Evolutionary conservation across 768 basidiomycete species (phyloP), one percentile per base, ranked within the genome.

Genomic region (Phaeotremella fagi): DNA sequence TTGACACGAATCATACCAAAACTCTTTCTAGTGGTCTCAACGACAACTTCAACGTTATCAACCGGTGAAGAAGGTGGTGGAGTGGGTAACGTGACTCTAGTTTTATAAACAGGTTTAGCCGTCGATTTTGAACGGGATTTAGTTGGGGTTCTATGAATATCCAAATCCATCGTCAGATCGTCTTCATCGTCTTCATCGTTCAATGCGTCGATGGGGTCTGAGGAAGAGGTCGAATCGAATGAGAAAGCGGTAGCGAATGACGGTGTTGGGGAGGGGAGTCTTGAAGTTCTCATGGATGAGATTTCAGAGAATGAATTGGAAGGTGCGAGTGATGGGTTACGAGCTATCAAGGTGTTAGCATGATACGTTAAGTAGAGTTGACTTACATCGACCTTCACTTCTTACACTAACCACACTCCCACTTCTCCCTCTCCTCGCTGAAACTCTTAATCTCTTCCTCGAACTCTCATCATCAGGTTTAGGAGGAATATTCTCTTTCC

Each of bases 401-500:
- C 66, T 51, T 12, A 68, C 52, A 55, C 63, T 66, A 25, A 53
- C 55, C 1, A 71, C 64, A 52, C 69, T 71, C 5, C 61, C 61
- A 52, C 63, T 65, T 25, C 69, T 55, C 9, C 54, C 62, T 43
- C 68, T 56, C 25, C 57, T 45, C 18, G 50, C 55, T 7, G 47
- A 43, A 3, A 62, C 56, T 26, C 62, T 56, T 35, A 63, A 46
- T 46, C 63, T 48, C 48, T 66, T 70, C 49, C 64, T 56, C 22
- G 57, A 48, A n/a, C 43, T 46, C 44, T 64, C 59, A 16, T 58
- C 56, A 28, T 66, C 63, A 38, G 61, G 64, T 53, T 60, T 63
- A 3, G 69, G 69, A 4, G 69, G 69, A 11, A 71, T 55, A 48
- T 71, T 71, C 52, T 71, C 69, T 43, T 71, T 71, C 7, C 69